Conservation (phyloP, 1,284 basidiomycete genomes). For the Marasmius oreades region DNA sequence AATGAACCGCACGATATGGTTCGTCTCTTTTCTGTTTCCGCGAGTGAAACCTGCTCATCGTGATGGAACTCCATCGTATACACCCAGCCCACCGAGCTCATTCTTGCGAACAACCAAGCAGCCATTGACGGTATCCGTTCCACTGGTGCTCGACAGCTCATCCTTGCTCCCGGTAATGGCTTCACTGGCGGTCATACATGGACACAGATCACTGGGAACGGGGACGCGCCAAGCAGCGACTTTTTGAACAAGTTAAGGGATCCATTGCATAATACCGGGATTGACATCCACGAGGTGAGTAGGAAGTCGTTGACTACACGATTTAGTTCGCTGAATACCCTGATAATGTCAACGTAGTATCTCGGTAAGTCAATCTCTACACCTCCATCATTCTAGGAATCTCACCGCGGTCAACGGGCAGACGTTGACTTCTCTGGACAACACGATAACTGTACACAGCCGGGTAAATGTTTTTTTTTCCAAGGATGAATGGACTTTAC, state of each 20-base stretch:
- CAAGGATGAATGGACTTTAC: background rate
- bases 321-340: background rate
- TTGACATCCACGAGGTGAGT: slow-evolving; percentile 42
- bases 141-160: slow-evolving; percentile 38
- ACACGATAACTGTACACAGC: slow-evolving; percentile 40
- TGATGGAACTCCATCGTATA: too few species aligned
- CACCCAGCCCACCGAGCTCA: slow-evolving; percentile 33
- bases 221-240: slow-evolving; percentile 34
- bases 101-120: slow-evolving; percentile 39
- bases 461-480: slow-evolving; percentile 20
- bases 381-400: background rate
- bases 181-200: slow-evolving; percentile 44
- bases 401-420: slow-evolving; percentile 7
- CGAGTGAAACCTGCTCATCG: too few species aligned
- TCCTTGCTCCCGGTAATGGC: slow-evolving; percentile 42
- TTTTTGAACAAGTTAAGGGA: slow-evolving; percentile 39
- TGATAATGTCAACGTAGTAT: too few species aligned
- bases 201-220: slow-evolving; percentile 31
- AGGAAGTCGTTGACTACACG: background rate
- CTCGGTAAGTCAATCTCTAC: slow-evolving; percentile 21
- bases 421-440: slow-evolving; percentile 41
- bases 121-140: slow-evolving; percentile 40
- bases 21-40: background rate
- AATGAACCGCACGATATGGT: slow-evolving; percentile 47
- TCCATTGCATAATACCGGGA: slow-evolving; percentile 39